These are phyloP conservation scores for Boletus vermiculosoides DNA, from an alignment of 768 basidiomycete genomes.

Conservation along the genomic window DNA sequence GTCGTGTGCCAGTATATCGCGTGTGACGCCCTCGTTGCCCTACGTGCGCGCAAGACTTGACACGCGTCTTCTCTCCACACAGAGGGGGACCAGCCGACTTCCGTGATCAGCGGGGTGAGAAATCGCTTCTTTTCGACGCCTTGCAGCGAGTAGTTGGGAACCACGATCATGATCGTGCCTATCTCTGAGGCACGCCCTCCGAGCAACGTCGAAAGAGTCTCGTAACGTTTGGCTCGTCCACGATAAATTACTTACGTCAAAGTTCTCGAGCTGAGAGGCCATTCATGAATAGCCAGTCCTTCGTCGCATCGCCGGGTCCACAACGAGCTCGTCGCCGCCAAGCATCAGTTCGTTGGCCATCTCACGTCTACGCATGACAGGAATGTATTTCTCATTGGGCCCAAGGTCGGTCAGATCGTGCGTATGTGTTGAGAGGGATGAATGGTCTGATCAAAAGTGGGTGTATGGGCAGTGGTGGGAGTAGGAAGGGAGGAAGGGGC, in stretches of 20 bases:
- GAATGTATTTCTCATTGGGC: slow-evolving; percentile 50
- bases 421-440: slow-evolving; percentile 19
- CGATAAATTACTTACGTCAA: slow-evolving; percentile 42
- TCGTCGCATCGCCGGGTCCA: slow-evolving; percentile 34
- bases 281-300: slow-evolving; percentile 19
- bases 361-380: slow-evolving; percentile 56
- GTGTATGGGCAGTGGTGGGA: not conserved
- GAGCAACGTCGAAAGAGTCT: slow-evolving; percentile 10
- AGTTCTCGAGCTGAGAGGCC: slow-evolving; percentile 51
- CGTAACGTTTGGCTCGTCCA: slow-evolving; percentile 4
- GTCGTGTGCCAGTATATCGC: slow-evolving; percentile 22
- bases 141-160: slow-evolving; percentile 32
- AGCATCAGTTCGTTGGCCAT: slow-evolving; percentile 45
- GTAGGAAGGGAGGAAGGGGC: not conserved
- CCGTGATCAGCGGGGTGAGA: slow-evolving; percentile 26
- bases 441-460: not conserved
- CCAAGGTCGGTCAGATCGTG: slow-evolving; percentile 54
- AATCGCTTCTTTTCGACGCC: slow-evolving; percentile 61
- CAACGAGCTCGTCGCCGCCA: slow-evolving; percentile 49
- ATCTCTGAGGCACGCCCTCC: slow-evolving; percentile 17
- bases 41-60: not conserved
- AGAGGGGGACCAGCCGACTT: slow-evolving; percentile 15
- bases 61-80: slow-evolving; percentile 20
- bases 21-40: slow-evolving; percentile 11
- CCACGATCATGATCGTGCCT: slow-evolving; percentile 2